Base-by-base conservation (phyloP, 2,329 filamentous ascomycete genomes). In the Trichophyton simii region DNA sequence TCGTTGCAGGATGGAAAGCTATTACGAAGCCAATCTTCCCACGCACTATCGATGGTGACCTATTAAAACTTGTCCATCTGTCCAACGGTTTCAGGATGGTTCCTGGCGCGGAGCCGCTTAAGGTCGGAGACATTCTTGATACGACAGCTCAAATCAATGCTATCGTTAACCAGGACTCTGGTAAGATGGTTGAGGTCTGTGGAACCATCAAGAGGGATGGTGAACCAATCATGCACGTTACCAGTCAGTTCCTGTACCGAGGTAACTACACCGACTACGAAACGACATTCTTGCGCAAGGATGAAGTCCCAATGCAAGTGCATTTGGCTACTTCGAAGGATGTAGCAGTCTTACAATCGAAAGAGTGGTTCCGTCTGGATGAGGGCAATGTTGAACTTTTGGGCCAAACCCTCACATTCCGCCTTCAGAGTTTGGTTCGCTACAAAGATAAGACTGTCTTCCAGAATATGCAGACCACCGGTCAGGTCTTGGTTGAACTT, bases 111-210 rank as follows among this genome's bases (percentile, higher is more conserved):
- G 86, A 96, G 72, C 92, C 94, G 15, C 78, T 99, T 64, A 95
- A 96, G 82, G 96, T 95, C 78, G 94, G 91, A 34, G 94, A 99
- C 72, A 84, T 91, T 65, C 83, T 99, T 20, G 86, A 90, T 65
- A 97, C 94, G 2, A 95, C 89, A 61, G 94, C 94, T 50, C 91
- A 95, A 73, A 89, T 99, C 78, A 97, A 99, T 69, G 91, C 94
- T 15, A 91, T 99, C 69, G 87, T 99, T 79, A 99, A 97, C 78
- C 91, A 99, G 75, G 91, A 96, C 13, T 91, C 94, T 63, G 94
- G 94, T 57, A 99, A 99, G 82, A 96, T 99, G 91, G 95, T 99
- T 18, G 95, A 99, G 76, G 92, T 99, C n/a, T 96, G 91, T 70
- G 94, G 94, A 65, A 99, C 94, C 4, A 96, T 99, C 69, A 87